These are phyloP conservation scores for Alternaria ventricosa DNA, from an alignment of 2,329 filamentous ascomycete species.

Conservation along the genomic window DNA sequence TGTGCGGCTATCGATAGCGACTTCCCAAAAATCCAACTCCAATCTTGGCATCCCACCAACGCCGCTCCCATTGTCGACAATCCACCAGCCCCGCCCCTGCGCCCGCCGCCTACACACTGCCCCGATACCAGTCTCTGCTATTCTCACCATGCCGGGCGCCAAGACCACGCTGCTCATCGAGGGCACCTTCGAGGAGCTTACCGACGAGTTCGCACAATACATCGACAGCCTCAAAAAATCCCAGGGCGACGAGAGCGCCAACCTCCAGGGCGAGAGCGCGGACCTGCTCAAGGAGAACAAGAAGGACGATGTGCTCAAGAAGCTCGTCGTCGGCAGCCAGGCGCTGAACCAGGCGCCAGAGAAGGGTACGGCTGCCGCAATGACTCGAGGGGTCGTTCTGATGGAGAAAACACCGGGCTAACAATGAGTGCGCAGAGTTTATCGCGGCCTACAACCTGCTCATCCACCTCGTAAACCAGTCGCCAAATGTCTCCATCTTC, in stretches of 20 bases:
- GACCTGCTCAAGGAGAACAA: conserved; percentile 72
- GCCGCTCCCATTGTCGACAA: conserved; percentile 28
- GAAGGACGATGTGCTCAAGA: conserved; percentile 85
- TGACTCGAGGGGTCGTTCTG: conserved; percentile 5
- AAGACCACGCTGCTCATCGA: conserved; percentile 76
- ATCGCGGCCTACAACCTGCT: conserved; percentile 96
- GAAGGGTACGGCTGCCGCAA: conserved; percentile 64
- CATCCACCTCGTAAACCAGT: conserved; percentile 88
- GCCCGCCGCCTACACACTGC: conserved; percentile 21
- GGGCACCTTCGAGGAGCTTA: conserved; percentile 90
- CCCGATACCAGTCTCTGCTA: conserved; percentile 30
- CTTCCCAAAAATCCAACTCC: conserved; percentile 30
- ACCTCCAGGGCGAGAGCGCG: conserved; percentile 68
- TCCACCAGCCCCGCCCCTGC: conserved; percentile 29
- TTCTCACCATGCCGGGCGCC: conserved; percentile 62
- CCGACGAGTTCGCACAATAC: conserved; percentile 93
- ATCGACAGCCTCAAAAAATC: conserved; percentile 79
- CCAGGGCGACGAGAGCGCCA: conserved; percentile 59
- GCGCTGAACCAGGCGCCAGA: conserved; percentile 85
- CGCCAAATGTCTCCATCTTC: conserved; percentile 82
- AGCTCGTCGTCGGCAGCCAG: conserved; percentile 80
- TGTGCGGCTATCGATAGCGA: conserved; percentile 27
- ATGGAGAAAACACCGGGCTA: conserved; percentile 22
- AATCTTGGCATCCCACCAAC: conserved; percentile 42
- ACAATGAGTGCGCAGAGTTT: conserved; percentile 68